phyloP scores from a whole-genome alignment of 176 grass and related monocot species.

The Chrysopogon serrulatus region DNA sequence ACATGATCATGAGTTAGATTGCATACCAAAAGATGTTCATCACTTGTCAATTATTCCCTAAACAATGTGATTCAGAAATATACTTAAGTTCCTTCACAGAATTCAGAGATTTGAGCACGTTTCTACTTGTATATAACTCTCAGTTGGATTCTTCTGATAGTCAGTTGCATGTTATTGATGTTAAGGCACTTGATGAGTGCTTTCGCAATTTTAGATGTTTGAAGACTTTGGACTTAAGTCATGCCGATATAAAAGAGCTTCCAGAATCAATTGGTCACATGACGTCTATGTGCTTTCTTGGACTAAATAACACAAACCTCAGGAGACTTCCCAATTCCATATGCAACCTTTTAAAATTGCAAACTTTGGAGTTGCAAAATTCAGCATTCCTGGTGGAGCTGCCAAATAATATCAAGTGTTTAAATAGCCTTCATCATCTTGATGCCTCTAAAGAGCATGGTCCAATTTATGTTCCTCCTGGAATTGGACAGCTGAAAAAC shows the following conservation, averaged over 20 bases:
- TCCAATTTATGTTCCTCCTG: slow-evolving; percentile 12
- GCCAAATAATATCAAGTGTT: slow-evolving; percentile 13
- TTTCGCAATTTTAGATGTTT: slow-evolving; percentile 13
- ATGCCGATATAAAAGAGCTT: slow-evolving; percentile 25
- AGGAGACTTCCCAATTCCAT: slow-evolving; percentile 27
- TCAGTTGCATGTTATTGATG: slow-evolving; percentile 14
- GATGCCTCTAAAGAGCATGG: not conserved
- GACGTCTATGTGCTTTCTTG: slow-evolving; percentile 21
- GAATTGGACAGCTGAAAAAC: slow-evolving; percentile 21
- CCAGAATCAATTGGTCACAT: slow-evolving; percentile 26
- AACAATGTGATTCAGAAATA: not conserved
- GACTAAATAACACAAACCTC: slow-evolving; percentile 21
- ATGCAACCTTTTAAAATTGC: slow-evolving; percentile 25
- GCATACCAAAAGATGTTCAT: not conserved
- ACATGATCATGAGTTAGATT: slow-evolving; percentile 2
- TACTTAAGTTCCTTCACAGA: not conserved
- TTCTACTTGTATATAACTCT: slow-evolving; percentile 9
- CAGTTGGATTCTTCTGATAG: not conserved
- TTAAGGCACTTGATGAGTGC: not conserved
- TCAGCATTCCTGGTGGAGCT: slow-evolving; percentile 25
- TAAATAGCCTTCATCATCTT: slow-evolving; percentile 34
- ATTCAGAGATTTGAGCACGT: not conserved
- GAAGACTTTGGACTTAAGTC: slow-evolving; percentile 32
- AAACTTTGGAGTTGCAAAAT: slow-evolving; percentile 37
- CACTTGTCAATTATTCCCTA: slow-evolving; percentile 27